These are phyloP conservation scores for Debaryomyces fabryi DNA, from an alignment of 1,139 yeast genomes.

Conservation along the genomic window DNA sequence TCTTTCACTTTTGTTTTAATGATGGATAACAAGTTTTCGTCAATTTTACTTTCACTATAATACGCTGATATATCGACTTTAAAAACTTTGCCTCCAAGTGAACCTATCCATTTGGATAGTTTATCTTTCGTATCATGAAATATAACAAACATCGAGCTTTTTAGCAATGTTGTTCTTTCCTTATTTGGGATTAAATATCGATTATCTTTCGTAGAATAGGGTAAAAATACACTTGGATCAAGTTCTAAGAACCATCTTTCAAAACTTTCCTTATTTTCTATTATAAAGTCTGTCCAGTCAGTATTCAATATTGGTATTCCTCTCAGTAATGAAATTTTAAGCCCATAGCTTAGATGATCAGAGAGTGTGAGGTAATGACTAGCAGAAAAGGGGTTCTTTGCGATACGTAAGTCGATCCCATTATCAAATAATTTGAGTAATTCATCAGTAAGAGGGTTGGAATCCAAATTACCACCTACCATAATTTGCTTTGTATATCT, in stretches of 20 bases:
- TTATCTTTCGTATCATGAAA: slow-evolving; percentile 12
- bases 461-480: background rate
- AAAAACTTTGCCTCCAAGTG: slow-evolving; percentile 18
- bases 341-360: slow-evolving; percentile 16
- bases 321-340: slow-evolving; percentile 28
- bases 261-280: slow-evolving; percentile 16
- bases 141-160: slow-evolving; percentile 14
- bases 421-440: slow-evolving; percentile 13
- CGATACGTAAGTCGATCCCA: slow-evolving; percentile 29
- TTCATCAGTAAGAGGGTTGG: slow-evolving; percentile 8
- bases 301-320: slow-evolving; percentile 30
- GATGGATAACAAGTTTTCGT: background rate
- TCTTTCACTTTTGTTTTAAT: background rate
- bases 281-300: slow-evolving; percentile 26
- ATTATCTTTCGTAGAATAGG: slow-evolving; percentile 15
- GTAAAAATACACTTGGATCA: slow-evolving; percentile 20
- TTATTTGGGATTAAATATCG: slow-evolving; percentile 19
- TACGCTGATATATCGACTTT: slow-evolving; percentile 2
- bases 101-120: slow-evolving; percentile 18
- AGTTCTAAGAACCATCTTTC: slow-evolving; percentile 26
- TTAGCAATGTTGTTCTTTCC: slow-evolving; percentile 18
- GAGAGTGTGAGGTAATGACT: slow-evolving; percentile 29
- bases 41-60: slow-evolving; percentile 2
- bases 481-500: slow-evolving; percentile 3
- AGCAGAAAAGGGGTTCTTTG: slow-evolving; percentile 22